Conservation (phyloP, 768 basidiomycete genomes). For the Termitomyces sp. region DNA sequence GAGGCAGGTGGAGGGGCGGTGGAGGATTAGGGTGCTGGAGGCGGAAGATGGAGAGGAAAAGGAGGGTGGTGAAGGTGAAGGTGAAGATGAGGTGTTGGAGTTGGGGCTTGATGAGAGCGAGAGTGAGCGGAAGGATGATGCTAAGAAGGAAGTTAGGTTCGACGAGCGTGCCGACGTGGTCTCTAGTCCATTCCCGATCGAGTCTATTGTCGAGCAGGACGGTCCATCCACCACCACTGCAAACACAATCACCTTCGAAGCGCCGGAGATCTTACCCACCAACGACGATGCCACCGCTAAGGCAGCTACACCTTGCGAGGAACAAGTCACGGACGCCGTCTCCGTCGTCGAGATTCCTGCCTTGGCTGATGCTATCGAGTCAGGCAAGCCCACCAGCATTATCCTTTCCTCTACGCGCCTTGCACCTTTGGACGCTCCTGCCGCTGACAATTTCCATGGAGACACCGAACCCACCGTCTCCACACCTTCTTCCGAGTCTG, state of each 20-base stretch:
- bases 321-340: too few relatives aligned
- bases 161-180: neutral
- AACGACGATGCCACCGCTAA: too few relatives aligned
- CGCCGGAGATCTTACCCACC: too few relatives aligned
- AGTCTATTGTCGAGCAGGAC: neutral
- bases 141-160: neutral
- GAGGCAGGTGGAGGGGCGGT: slow-evolving; percentile 39
- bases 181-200: neutral
- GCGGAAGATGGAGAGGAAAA: neutral
- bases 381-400: too few relatives aligned
- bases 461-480: too few relatives aligned
- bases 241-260: neutral
- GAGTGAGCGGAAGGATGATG: neutral
- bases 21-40: slow-evolving; percentile 11
- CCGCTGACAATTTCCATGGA: too few relatives aligned
- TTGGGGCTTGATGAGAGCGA: neutral
- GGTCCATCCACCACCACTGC: neutral
- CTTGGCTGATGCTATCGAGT: too few relatives aligned
- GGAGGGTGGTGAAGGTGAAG: neutral
- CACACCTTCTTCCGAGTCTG: too few relatives aligned
- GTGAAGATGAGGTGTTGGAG: neutral
- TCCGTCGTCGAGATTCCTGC: too few relatives aligned
- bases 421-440: too few relatives aligned
- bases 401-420: too few relatives aligned
- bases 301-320: too few relatives aligned